Evolutionary conservation across 2,329 filamentous ascomycete species (phyloP), one percentile per base, ranked within the genome.

Genomic region (Coniella vitis): DNA sequence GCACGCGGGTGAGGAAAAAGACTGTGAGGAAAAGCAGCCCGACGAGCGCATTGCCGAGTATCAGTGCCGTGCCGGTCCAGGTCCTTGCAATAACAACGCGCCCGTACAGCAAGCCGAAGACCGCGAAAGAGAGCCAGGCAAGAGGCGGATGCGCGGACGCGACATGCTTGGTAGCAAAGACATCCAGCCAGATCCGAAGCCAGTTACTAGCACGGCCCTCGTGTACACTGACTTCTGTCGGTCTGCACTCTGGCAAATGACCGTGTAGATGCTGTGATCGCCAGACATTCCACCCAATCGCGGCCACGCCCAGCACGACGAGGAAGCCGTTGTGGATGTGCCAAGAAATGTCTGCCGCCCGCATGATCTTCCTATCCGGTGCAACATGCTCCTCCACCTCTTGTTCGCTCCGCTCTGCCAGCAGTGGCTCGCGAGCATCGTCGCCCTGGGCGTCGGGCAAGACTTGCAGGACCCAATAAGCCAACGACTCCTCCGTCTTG

Each of bases 211-310:
- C 2, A 36, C 19, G 1, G 51, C 31, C 12, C 51, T 39, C 7
- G 45, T 4, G 14, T 22, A n/a, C 4, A 49, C 38, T 46, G 45
- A 38, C 17, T 47, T 19, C 68, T 70, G 35, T 63, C 57, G 13
- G 61, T 64, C 0, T 65, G 64, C 25, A 29, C 5, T 29, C 25
- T 10, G 25, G 25, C 5, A 5, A 5, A 29, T 29, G 25, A 5
- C 25, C 25, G 25, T 29, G 25, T 10, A 10, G 10, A 29, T 29
- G 25, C 10, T 29, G 25, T 2, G 70, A 71, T 1, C 73, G 57
- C 70, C 70, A 72, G 19, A 69, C 61, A 47, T 74, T 74, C 70
- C 70, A 74, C 58, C 63, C 70, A 17, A 72, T 71, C 2, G 70
- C 63, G 5, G 72, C 54, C 1, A 63, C 31, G 7, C 58, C 58